Conservation (phyloP, 495 filamentous ascomycete genomes). For the Elasticomyces elasticus region DNA sequence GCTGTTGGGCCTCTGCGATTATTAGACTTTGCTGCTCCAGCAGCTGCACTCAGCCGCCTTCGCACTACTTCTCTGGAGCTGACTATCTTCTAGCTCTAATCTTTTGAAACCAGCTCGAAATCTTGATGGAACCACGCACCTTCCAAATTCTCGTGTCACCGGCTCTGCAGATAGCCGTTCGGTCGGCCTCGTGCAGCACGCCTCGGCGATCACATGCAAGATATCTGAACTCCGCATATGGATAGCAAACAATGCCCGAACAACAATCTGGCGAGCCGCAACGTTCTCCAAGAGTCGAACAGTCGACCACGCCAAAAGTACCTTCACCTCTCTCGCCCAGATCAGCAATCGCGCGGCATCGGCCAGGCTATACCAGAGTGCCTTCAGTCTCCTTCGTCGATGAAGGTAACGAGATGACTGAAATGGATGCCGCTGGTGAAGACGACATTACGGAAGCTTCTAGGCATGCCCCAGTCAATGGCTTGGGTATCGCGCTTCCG, state of each 20-base stretch:
- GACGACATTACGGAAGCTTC: not conserved
- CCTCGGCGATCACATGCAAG: not conserved
- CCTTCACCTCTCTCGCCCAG: not conserved
- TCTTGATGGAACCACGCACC: no score
- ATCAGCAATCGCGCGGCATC: not conserved
- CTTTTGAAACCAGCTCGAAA: no score
- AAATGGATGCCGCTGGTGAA: not conserved
- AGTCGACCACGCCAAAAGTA: not conserved
- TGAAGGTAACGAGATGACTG: not conserved
- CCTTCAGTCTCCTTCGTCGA: not conserved
- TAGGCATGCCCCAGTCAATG: not conserved
- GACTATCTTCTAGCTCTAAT: no score
- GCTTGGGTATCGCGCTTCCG: not conserved
- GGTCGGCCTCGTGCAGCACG: not conserved
- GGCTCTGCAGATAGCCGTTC: not conserved
- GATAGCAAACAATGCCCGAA: not conserved
- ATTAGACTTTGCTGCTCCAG: no score
- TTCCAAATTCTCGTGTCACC: no score
- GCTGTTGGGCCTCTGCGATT: no score
- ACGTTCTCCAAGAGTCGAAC: not conserved
- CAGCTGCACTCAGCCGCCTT: no score
- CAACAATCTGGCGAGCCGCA: not conserved
- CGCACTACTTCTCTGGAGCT: no score
- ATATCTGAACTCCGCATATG: not conserved
- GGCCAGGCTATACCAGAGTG: not conserved